Evolutionary conservation across 129 eudicot genomes (phyloP).

Genomic region (Apium graveolens): DNA sequence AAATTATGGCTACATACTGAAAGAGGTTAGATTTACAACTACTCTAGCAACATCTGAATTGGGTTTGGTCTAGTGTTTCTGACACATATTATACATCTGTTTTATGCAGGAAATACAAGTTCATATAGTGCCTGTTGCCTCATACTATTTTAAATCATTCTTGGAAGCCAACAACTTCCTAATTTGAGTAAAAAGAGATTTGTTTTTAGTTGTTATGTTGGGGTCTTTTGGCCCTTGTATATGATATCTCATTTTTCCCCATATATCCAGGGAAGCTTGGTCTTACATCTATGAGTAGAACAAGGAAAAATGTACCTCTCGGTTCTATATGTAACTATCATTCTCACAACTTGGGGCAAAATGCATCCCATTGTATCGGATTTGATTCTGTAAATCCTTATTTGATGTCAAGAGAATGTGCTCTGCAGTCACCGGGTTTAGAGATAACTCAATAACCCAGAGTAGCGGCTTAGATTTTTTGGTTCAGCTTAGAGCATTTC

Average conservation of each 20-base stretch:
- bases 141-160: too few relatives aligned
- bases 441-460: too few relatives aligned
- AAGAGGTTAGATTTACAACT: background rate
- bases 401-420: constrained; percentile 46
- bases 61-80: background rate
- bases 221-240: background rate
- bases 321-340: background rate
- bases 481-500: background rate
- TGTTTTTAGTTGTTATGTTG: background rate
- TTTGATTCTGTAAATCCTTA: background rate
- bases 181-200: background rate
- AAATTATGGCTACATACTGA: constrained; percentile 40
- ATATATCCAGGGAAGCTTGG: background rate
- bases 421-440: too few relatives aligned
- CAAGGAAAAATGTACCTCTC: background rate
- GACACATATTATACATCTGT: background rate
- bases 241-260: background rate
- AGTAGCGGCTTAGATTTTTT: too few relatives aligned
- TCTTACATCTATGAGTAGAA: background rate
- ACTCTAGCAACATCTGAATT: constrained; percentile 14
- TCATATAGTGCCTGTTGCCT: too few relatives aligned
- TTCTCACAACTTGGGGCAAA: background rate
- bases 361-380: background rate
- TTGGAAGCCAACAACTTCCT: background rate
- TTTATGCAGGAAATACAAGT: background rate